A percentile compares a stretch with the other conserved stretches of the same genome.
Evolutionary conservation across 2,329 filamentous ascomycete genomes (phyloP).

Genomic region (Sporothrix mexicana): DNA sequence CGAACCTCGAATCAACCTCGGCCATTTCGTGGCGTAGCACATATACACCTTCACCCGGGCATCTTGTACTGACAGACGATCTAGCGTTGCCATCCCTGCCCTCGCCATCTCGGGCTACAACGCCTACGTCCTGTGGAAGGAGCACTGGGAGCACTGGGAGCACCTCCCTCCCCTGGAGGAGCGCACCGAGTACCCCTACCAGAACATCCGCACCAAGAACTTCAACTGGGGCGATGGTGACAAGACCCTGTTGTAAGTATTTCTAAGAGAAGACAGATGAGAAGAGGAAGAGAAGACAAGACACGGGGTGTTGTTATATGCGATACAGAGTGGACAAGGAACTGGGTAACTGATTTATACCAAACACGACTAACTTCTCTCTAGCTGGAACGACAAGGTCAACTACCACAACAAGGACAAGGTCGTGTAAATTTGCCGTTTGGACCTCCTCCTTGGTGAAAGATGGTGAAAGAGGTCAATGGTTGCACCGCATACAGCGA

Average conservation of each 20-base stretch:
- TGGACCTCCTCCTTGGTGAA: not conserved
- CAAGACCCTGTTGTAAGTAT: constrained; percentile 59
- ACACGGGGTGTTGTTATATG: too few species aligned
- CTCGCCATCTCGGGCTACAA: constrained; percentile 77
- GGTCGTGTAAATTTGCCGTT: constrained; percentile 44
- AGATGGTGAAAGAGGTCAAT: not conserved
- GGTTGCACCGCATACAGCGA: not conserved
- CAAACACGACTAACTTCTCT: constrained; percentile 22
- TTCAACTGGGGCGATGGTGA: constrained; percentile 94
- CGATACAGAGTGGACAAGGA: not conserved
- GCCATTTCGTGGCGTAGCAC: not conserved
- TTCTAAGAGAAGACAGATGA: not conserved
- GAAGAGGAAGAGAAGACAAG: not conserved
- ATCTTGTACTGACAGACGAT: constrained; percentile 29
- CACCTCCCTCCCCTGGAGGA: constrained; percentile 90
- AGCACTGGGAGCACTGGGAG: constrained; percentile 95
- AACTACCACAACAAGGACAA: constrained; percentile 98
- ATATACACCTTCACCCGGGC: not conserved
- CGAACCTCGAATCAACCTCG: not conserved
- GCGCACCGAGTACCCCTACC: constrained; percentile 90
- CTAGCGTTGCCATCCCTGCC: constrained; percentile 75
- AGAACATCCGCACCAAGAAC: constrained; percentile 98
- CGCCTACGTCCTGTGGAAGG: constrained; percentile 88
- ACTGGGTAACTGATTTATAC: not conserved
- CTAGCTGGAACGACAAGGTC: constrained; percentile 89